Base-by-base conservation (phyloP, 2,329 filamentous ascomycete species). In the Aspergillus quadrilineatus region DNA sequence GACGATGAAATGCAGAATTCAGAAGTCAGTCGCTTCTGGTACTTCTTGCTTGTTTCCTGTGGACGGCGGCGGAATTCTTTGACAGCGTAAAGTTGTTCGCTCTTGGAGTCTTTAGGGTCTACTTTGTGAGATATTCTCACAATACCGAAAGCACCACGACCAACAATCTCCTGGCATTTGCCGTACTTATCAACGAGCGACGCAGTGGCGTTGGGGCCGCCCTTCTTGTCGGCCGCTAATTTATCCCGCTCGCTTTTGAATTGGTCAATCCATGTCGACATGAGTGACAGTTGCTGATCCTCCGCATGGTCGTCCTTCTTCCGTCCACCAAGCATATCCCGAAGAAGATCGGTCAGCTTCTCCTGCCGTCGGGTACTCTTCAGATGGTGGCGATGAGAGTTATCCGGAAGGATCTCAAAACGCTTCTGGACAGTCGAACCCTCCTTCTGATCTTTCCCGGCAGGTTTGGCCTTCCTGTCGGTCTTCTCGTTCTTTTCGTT, bases 1-100 rank as follows among this genome's bases (percentile, higher is more conserved):
- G 92, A 96, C 0, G 93, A 97, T 1, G 94, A 97, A 66, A 99
- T 97, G 77, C 94, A 97, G 73, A 99, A 99, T 70, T 99, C 94
- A 49, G 93, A 92, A 1, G 94, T 97, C 52, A 99, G 82, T 28
- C 94, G 89, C 74, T 97, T 99, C 81, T 94, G 95, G 74, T 97
- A 99, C 72, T 96, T 96, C 79, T 96, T 96, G 66, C 92, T 88
- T 12, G 91, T 96, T 76, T 99, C 94, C 67, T 96, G 91, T 1
- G 93, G 92, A 48, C 92, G 85, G 62, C 93, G 89, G 57, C 93
- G 90, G 77, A 99, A 99, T 75, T 99, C 94, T 77, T 99, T 99
- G 70, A 99, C 93, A 37, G 94, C 94, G 69, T 94, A 99, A 8
- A 99, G 82, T 77, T 95, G 92, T 77, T 97, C 94, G 56, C 83